phyloP scores from a whole-genome alignment of 2,329 filamentous ascomycete genomes.

The Xylaria sp. region DNA sequence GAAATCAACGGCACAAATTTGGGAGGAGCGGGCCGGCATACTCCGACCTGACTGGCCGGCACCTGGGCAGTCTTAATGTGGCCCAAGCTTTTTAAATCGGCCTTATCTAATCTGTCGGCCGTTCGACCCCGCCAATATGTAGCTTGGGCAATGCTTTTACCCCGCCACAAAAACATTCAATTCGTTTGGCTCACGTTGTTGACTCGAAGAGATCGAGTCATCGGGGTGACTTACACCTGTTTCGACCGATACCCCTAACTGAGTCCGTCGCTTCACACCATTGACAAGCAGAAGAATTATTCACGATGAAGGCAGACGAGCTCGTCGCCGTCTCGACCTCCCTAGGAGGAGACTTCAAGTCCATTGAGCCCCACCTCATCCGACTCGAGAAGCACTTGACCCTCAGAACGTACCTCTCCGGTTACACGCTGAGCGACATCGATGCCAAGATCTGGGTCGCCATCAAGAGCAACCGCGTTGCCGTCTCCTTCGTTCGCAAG shows the following conservation, averaged over 20 bases:
- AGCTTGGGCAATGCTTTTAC: constrained; percentile 1
- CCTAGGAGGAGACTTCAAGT: constrained; percentile 74
- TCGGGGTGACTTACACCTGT: constrained; percentile 11
- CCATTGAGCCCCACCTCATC: constrained; percentile 72
- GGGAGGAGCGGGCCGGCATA: constrained; percentile 12
- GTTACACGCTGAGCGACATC: constrained; percentile 74
- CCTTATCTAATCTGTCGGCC: constrained; percentile 13
- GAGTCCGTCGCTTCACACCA: background rate
- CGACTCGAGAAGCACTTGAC: constrained; percentile 86
- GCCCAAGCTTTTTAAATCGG: background rate
- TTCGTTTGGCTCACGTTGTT: background rate
- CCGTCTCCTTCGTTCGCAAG: constrained; percentile 78
- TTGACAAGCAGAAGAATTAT: background rate
- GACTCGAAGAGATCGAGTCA: background rate
- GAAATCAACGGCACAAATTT: constrained; percentile 24
- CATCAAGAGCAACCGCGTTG: constrained; percentile 82
- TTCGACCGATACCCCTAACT: background rate
- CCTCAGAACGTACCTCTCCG: constrained; percentile 82
- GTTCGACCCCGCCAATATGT: background rate
- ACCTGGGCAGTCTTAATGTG: background rate
- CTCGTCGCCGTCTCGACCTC: constrained; percentile 54
- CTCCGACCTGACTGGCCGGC: constrained; percentile 16
- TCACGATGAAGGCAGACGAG: constrained; percentile 60
- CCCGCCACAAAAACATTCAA: constrained; percentile 21
- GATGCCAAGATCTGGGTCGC: constrained; percentile 85